phyloP scores from a whole-genome alignment of 768 basidiomycete species.

The Boletus sensibilis region DNA sequence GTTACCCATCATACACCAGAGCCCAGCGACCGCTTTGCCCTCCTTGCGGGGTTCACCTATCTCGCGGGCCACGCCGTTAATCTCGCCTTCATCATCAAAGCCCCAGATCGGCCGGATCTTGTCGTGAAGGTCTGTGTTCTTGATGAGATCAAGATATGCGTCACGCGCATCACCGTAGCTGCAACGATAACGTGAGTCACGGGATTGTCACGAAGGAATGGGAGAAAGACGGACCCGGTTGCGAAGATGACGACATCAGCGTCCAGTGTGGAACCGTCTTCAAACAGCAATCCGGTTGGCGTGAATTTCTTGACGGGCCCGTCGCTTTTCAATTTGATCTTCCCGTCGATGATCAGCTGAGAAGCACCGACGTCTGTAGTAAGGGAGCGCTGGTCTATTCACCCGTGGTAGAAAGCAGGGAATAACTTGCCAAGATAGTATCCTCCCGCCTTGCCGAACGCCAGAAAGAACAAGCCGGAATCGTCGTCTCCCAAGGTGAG shows the following conservation, averaged over 20 bases:
- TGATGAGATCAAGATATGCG: slow-evolving; percentile 20
- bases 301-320: slow-evolving; percentile 36
- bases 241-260: slow-evolving; percentile 42
- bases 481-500: slow-evolving; percentile 49
- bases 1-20: slow-evolving; percentile 67
- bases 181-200: neutral
- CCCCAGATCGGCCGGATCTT: slow-evolving; percentile 32
- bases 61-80: slow-evolving; percentile 39
- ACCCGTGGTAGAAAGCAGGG: neutral
- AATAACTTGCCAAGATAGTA: slow-evolving; percentile 59
- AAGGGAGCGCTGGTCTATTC: neutral
- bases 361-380: slow-evolving; percentile 40
- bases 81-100: slow-evolving; percentile 32
- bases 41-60: slow-evolving; percentile 39
- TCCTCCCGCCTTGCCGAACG: slow-evolving; percentile 52
- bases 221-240: slow-evolving; percentile 25
- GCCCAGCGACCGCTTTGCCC: slow-evolving; percentile 17
- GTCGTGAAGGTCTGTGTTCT: slow-evolving; percentile 17
- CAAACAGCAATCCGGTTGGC: slow-evolving; percentile 22
- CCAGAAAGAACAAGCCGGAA: slow-evolving; percentile 49
- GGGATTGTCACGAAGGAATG: neutral
- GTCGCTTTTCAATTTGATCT: slow-evolving; percentile 43
- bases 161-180: slow-evolving; percentile 24
- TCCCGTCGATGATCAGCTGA: slow-evolving; percentile 43
- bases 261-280: slow-evolving; percentile 37